These are phyloP conservation scores for Diaporthe aspalathi DNA, from an alignment of 2,329 filamentous ascomycete genomes.

Conservation along the genomic window DNA sequence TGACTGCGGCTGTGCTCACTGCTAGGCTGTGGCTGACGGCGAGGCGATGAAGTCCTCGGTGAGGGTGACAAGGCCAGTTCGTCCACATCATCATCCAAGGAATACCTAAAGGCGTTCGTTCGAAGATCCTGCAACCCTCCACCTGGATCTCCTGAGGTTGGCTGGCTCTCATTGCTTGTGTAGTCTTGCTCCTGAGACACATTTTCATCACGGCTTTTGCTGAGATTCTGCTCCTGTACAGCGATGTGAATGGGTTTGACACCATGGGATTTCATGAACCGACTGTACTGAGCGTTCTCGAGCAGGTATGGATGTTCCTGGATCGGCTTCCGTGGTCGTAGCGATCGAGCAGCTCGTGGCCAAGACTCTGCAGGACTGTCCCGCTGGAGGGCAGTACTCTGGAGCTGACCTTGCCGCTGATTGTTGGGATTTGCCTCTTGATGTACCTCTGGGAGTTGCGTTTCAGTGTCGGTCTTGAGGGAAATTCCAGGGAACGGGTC, in stretches of 20 bases:
- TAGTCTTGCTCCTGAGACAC: slow-evolving; percentile 64
- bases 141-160: slow-evolving; percentile 44
- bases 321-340: slow-evolving; percentile 70
- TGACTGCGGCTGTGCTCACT: slow-evolving; percentile 45
- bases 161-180: slow-evolving; percentile 61
- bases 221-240: slow-evolving; percentile 45
- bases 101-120: slow-evolving; percentile 52
- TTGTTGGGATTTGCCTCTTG: background rate
- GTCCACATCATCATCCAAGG: slow-evolving; percentile 42
- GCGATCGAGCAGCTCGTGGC: slow-evolving; percentile 51
- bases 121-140: slow-evolving; percentile 43
- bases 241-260: slow-evolving; percentile 63
- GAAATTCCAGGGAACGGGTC: slow-evolving; percentile 27
- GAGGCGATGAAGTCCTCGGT: slow-evolving; percentile 44
- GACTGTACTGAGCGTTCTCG: slow-evolving; percentile 66
- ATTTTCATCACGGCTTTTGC: slow-evolving; percentile 42
- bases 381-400: slow-evolving; percentile 3
- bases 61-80: slow-evolving; percentile 47
- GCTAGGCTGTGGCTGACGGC: slow-evolving; percentile 42
- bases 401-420: background rate
- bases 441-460: background rate
- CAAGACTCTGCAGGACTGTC: background rate
- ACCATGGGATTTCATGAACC: slow-evolving; percentile 64
- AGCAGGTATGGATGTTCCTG: slow-evolving; percentile 70
- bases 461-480: background rate